Evolutionary conservation across 208 protist species (phyloP), one percentile per base, ranked within the genome.

Genomic region (Trypanosoma brucei): DNA sequence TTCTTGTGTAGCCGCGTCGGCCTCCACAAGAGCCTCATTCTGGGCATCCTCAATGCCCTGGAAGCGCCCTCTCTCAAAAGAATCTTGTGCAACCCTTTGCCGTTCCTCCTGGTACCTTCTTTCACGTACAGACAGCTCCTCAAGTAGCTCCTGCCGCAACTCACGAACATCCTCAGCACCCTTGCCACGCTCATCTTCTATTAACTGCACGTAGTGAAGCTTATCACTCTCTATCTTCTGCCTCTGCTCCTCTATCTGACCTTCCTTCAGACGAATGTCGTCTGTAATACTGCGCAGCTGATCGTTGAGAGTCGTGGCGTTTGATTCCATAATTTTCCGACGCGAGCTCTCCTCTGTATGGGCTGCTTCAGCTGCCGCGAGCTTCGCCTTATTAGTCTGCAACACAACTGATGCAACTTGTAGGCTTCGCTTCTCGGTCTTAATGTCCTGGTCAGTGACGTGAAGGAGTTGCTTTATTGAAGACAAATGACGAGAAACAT

Each of bases 141-240:
- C 76, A 31, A 89, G 54, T 42, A 92, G 59, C 49, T 88, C 82
- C 45, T 85, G 72, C 40, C 84, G 72, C 64, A 92, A 63, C 52
- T 86, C 78, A 46, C 75, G 65, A 55, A 92, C 55, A 59, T 92
- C 85, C 33, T 55, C 62, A 14, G 77, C 31, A 8, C 79, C 74
- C 49, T 89, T 79, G 37, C 69, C 67, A 13, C 82, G 50, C 57
- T 92, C 85, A 40, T 88, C 79, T 54, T 89, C 80, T 46, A 92
- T 58, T 55, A 92, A 59, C 45, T 81, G 71, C 3, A 60, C 71
- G 65, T 85, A 92, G 61, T 89, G 76, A 22, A 74, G 40, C 5
- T 69, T 70, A 64, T 92, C 85, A 55, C 59, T 78, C 39, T 92
- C 78, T 56, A 84, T 84, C 68, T 90, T 90, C 53, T 67, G 66